Conservation (phyloP, 2,329 filamentous ascomycete species). For the Aspergillus alliaceus region DNA sequence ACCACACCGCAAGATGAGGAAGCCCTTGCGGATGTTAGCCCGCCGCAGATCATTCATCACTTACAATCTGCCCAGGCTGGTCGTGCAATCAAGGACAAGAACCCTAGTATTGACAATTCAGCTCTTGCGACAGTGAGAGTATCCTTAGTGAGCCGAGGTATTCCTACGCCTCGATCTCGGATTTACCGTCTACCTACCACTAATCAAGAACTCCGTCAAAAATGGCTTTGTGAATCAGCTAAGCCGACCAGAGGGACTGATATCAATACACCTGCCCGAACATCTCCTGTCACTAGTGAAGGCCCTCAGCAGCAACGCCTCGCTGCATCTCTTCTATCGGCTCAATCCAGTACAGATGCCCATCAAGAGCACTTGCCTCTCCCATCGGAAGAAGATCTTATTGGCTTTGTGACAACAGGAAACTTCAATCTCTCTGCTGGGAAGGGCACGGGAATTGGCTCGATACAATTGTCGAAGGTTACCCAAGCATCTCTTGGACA, state of each 20-base stretch:
- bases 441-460: constrained; percentile 72
- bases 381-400: constrained; percentile 72
- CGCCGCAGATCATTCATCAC: constrained; percentile 38
- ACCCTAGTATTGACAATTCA: constrained; percentile 23
- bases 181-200: constrained; percentile 78
- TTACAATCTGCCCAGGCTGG: constrained; percentile 40
- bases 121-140: constrained; percentile 64
- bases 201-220: constrained; percentile 56
- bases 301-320: constrained; percentile 28
- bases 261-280: background rate
- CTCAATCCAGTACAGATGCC: constrained; percentile 40
- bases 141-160: constrained; percentile 67
- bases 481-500: constrained; percentile 1
- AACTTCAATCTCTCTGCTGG: constrained; percentile 79
- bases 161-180: constrained; percentile 69
- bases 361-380: constrained; percentile 52
- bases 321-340: constrained; percentile 35
- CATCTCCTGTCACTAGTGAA: background rate
- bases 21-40: constrained; percentile 10
- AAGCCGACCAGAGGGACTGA: constrained; percentile 3
- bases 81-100: constrained; percentile 19
- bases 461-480: constrained; percentile 62
- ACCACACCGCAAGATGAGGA: constrained; percentile 13
- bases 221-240: constrained; percentile 66
- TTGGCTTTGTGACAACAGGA: constrained; percentile 89